These are phyloP conservation scores for Pleurotus citrinopileatus DNA, from an alignment of 768 basidiomycete species.

Conservation along the genomic window DNA sequence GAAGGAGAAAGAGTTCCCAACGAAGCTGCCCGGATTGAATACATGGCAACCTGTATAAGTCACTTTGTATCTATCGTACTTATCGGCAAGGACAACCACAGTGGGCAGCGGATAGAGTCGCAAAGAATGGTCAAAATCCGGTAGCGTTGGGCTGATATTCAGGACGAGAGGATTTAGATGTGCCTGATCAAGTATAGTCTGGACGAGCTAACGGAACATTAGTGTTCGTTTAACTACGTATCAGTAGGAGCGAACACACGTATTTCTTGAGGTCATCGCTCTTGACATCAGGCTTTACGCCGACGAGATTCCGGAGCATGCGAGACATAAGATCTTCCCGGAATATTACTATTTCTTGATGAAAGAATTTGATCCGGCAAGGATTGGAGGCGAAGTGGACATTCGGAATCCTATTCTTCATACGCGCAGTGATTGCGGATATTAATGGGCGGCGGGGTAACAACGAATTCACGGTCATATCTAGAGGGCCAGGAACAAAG, in stretches of 20 bases:
- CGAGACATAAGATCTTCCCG: conserved; percentile 91
- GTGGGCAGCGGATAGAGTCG: conserved; percentile 94
- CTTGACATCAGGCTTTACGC: conserved; percentile 76
- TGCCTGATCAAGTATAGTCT: conserved; percentile 92
- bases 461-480: conserved; percentile 77
- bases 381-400: conserved; percentile 87
- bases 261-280: conserved; percentile 86
- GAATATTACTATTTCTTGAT: conserved; percentile 93
- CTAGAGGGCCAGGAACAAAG: conserved; percentile 91
- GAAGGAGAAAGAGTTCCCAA: conserved; percentile 80
- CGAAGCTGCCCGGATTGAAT: conserved; percentile 94
- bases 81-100: conserved; percentile 91
- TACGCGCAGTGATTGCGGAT: conserved; percentile 64
- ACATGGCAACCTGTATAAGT: conserved; percentile 99
- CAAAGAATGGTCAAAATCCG: conserved; percentile 90
- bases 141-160: conserved; percentile 80
- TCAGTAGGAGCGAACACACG: conserved; percentile 43
- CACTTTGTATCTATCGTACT: conserved; percentile 92
- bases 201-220: conserved; percentile 68
- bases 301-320: conserved; percentile 90
- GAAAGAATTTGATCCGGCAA: conserved; percentile 91
- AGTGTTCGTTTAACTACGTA: neutral
- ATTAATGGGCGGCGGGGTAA: conserved; percentile 83
- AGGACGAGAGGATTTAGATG: conserved; percentile 88
- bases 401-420: conserved; percentile 74